Conservation (phyloP, 2,329 filamentous ascomycete genomes). For the Trichothecium roseum region DNA sequence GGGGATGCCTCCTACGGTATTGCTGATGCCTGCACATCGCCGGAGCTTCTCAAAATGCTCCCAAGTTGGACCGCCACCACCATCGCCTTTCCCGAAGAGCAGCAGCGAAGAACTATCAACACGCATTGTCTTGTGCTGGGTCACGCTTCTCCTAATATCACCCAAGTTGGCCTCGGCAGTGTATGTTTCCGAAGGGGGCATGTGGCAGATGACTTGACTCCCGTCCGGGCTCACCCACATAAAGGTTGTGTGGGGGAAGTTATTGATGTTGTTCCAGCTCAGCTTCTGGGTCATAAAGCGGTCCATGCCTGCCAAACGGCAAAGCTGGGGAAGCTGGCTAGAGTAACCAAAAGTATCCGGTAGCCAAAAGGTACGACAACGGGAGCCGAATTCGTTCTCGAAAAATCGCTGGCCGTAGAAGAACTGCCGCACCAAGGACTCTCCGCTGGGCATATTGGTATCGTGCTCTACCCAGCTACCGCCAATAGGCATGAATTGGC, state of each 20-base stretch:
- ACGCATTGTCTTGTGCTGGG: slow-evolving; percentile 91
- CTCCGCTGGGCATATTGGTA: slow-evolving; percentile 92
- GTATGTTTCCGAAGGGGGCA: slow-evolving; percentile 93
- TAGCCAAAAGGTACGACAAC: slow-evolving; percentile 90
- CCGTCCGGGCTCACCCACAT: slow-evolving; percentile 96
- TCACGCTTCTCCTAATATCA: slow-evolving; percentile 80
- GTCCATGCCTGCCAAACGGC: slow-evolving; percentile 87
- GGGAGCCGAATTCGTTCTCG: slow-evolving; percentile 80
- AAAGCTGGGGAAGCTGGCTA: slow-evolving; percentile 86
- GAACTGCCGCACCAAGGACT: slow-evolving; percentile 89
- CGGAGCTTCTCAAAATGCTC: slow-evolving; percentile 91
- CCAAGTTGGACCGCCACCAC: slow-evolving; percentile 89
- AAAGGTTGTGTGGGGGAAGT: slow-evolving; percentile 96
- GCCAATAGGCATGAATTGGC: slow-evolving; percentile 87
- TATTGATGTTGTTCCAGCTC: slow-evolving; percentile 99
- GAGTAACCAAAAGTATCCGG: slow-evolving; percentile 98
- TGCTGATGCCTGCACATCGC: slow-evolving; percentile 81
- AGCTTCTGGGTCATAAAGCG: slow-evolving; percentile 97
- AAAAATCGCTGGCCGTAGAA: slow-evolving; percentile 93
- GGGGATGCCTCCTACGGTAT: slow-evolving; percentile 69
- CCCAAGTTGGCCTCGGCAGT: slow-evolving; percentile 91
- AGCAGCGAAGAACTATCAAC: slow-evolving; percentile 84
- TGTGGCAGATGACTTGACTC: slow-evolving; percentile 94
- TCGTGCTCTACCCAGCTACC: slow-evolving; percentile 99
- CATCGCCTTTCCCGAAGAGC: slow-evolving; percentile 94